A percentile compares a stretch with the other conserved stretches of the same genome.
These are phyloP conservation scores for Coniochaeta hoffmannii DNA, from an alignment of 2,329 filamentous ascomycete species.

Conservation along the genomic window DNA sequence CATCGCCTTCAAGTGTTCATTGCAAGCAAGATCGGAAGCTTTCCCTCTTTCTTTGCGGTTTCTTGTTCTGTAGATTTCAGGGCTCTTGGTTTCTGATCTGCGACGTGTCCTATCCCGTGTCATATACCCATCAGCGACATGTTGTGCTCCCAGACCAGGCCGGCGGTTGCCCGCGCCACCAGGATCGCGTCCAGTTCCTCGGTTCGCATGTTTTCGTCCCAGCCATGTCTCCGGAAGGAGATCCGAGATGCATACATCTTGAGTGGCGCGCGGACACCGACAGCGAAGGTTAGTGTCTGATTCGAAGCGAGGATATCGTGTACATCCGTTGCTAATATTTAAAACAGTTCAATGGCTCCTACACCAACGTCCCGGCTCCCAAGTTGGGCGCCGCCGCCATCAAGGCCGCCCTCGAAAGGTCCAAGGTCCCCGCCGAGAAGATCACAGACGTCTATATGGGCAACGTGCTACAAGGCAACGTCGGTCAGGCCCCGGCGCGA, in stretches of 20 bases:
- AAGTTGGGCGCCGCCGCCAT: conserved; percentile 85
- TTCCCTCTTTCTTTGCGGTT: background rate
- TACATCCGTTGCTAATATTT: conserved; percentile 52
- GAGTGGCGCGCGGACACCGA: conserved; percentile 82
- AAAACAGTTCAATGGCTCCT: conserved; percentile 86
- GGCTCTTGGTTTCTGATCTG: background rate
- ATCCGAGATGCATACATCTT: conserved; percentile 91
- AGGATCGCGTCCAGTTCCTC: background rate
- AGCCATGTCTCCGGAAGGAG: conserved; percentile 38
- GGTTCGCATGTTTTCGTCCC: background rate
- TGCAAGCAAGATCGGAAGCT: background rate
- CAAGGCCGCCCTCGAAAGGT: conserved; percentile 82
- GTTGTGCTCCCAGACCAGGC: background rate
- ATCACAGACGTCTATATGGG: conserved; percentile 97
- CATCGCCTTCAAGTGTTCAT: background rate
- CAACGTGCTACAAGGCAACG: conserved; percentile 76
- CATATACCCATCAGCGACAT: background rate
- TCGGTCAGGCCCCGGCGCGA: conserved; percentile 86
- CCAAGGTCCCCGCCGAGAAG: conserved; percentile 69
- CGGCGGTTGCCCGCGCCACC: background rate
- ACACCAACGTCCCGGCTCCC: conserved; percentile 75
- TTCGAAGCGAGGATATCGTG: conserved; percentile 88
- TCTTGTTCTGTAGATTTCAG: background rate
- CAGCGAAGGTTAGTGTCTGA: conserved; percentile 71
- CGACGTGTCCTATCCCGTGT: background rate